These are phyloP conservation scores for Cercospora nicotianae DNA, from an alignment of 2,329 filamentous ascomycete genomes.

Conservation along the genomic window DNA sequence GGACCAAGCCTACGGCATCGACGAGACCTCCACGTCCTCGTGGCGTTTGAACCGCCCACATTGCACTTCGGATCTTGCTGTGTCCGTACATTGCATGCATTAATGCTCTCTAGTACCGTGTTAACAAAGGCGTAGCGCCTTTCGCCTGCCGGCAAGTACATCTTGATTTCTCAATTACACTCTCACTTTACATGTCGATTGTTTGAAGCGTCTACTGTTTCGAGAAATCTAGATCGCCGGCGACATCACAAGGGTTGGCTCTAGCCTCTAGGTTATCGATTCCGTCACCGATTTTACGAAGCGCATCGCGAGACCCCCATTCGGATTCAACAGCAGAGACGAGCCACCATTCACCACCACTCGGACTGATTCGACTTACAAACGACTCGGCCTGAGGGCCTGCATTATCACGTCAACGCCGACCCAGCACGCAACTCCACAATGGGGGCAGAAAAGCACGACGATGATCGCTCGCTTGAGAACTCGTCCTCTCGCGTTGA, in stretches of 20 bases:
- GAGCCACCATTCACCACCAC: background rate
- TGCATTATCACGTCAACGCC: conserved; percentile 8
- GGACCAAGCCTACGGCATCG: background rate
- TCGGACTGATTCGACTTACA: background rate
- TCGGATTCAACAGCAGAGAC: background rate
- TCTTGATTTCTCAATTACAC: background rate
- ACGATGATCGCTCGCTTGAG: conserved; percentile 1
- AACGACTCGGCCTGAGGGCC: conserved; percentile 11
- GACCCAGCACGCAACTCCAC: background rate
- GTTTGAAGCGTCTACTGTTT: background rate
- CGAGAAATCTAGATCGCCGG: background rate
- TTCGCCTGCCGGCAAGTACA: background rate
- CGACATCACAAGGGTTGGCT: background rate
- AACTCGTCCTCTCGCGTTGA: conserved; percentile 19
- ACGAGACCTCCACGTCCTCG: background rate
- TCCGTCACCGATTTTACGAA: background rate
- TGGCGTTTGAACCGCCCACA: background rate
- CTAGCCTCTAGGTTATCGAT: background rate
- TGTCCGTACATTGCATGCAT: background rate
- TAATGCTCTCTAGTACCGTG: background rate
- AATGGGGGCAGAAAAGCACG: conserved; percentile 3
- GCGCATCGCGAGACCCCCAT: background rate
- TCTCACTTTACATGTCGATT: background rate
- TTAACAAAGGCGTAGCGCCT: background rate
- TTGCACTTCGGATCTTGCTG: background rate